Evolutionary conservation across 2,329 filamentous ascomycete genomes (phyloP), one percentile per base, ranked within the genome.

Genomic region (Mycocentrospora acerina): DNA sequence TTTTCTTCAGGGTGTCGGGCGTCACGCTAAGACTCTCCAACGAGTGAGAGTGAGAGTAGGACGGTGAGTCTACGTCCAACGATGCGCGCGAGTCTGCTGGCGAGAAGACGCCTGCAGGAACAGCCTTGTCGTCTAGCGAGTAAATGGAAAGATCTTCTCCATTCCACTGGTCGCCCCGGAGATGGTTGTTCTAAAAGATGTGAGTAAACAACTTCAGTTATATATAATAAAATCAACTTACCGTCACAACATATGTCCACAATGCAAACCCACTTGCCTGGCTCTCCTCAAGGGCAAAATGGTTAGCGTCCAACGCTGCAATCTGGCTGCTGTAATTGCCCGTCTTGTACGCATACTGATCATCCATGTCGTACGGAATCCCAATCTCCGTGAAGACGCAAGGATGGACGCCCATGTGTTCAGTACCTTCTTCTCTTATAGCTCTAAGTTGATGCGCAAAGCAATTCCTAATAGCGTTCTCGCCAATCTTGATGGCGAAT

Each of bases 331-430:
- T 85, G 68, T 95, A 98, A 66, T 98, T 88, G 7, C 94, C 93
- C 5, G 89, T 95, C 69, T 89, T 88, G 71, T 98, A 98, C 1
- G 93, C 93, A 59, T 93, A 78, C 68, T 95, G 90, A 51, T 95
- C 84, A 60, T 98, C 91, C 94, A 98, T 97, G 62, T 98, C 93
- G 62, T 95, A 98, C 0, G 93, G 93, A 42, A 98, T 96, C 7
- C 93, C 93, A 58, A 97, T 97, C 63, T 98, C 93, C 1, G 89
- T 94, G 66, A 96, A 82, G 4, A 98, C 71, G 54, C 90, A 89
- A 0, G 93, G 93, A 55, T 94, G 90, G 15, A 86, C 82, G 14
- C 93, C 93, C 74, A 90, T 88, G 42, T 89, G 83, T 38, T 95
- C 85, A n/a, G 86, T 71, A 1, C 91, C 94, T 68, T 98, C 93